phyloP scores from a whole-genome alignment of 139 green algal genomes.

The Coelastrella sp. region DNA sequence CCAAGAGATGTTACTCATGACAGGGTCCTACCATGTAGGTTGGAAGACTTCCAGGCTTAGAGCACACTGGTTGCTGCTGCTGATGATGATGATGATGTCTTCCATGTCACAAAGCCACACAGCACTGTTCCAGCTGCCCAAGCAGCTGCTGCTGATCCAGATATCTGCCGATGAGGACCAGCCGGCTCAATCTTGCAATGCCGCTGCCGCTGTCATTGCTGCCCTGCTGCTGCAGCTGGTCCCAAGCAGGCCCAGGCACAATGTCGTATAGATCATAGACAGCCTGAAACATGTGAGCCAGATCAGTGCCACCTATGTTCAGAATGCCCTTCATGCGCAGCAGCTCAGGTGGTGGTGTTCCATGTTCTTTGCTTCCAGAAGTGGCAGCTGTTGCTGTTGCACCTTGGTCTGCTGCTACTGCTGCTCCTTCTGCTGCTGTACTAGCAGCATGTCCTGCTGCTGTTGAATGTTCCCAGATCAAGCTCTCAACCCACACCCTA shows the following conservation, averaged over 20 bases:
- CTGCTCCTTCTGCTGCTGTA: slow-evolving; percentile 3
- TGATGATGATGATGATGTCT: no score
- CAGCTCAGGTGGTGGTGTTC: no score
- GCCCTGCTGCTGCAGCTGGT: background rate
- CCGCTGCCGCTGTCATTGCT: background rate
- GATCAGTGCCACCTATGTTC: slow-evolving; percentile 56
- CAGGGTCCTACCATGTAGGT: no score
- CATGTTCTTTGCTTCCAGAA: no score
- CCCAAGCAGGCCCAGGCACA: slow-evolving; percentile 64
- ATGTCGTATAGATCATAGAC: slow-evolving; percentile 90
- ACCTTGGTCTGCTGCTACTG: background rate
- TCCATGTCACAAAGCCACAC: no score
- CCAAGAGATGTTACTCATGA: no score
- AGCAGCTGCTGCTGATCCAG: slow-evolving; percentile 56
- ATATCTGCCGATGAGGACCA: slow-evolving; percentile 78
- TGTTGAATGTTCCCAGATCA: slow-evolving; percentile 73
- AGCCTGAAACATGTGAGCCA: slow-evolving; percentile 75
- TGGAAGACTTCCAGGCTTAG: no score
- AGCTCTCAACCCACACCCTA: slow-evolving; percentile 67
- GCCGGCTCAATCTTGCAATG: background rate
- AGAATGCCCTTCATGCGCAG: slow-evolving; percentile 87
- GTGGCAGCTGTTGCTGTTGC: background rate
- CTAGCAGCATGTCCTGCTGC: background rate
- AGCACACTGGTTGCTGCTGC: no score
- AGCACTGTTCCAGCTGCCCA: slow-evolving; percentile 43